These are phyloP conservation scores for Spathaspora sp. DNA, from an alignment of 805 yeast genomes.

Conservation along the genomic window DNA sequence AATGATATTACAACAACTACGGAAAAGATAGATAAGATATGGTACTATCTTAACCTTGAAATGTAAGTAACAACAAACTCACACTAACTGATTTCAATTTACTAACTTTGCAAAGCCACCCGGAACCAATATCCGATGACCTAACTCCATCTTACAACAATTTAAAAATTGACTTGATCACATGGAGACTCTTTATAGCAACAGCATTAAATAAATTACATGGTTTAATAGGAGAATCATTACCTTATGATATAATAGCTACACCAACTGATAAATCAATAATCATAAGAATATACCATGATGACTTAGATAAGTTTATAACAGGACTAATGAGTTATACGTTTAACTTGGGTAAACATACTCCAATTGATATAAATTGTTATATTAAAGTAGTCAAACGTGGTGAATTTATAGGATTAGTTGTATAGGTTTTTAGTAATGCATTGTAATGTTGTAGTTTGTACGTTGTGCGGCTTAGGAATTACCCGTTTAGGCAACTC, in stretches of 20 bases:
- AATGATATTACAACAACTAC: neutral
- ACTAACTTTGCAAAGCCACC: neutral
- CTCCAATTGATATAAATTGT: conserved; percentile 17
- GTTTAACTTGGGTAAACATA: conserved; percentile 24
- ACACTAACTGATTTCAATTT: neutral
- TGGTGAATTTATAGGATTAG: conserved; percentile 18
- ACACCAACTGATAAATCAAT: conserved; percentile 12
- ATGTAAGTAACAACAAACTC: neutral
- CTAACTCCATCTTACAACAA: conserved; percentile 9
- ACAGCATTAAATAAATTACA: conserved; percentile 23
- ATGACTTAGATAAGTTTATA: conserved; percentile 25
- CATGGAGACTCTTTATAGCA: conserved; percentile 28
- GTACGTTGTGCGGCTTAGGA: neutral
- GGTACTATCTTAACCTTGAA: neutral
- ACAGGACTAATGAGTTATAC: conserved; percentile 29
- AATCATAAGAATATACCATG: conserved; percentile 22
- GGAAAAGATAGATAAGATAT: neutral
- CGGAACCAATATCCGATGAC: neutral
- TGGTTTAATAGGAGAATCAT: conserved; percentile 32
- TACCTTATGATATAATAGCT: conserved; percentile 25
- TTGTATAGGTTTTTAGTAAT: neutral
- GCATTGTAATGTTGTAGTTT: neutral
- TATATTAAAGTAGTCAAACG: conserved; percentile 13
- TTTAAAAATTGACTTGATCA: conserved; percentile 22
- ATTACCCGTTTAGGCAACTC: neutral